Evolutionary conservation across 2,329 filamentous ascomycete species (phyloP).

Genomic region (Cladosporium cucumerinum): DNA sequence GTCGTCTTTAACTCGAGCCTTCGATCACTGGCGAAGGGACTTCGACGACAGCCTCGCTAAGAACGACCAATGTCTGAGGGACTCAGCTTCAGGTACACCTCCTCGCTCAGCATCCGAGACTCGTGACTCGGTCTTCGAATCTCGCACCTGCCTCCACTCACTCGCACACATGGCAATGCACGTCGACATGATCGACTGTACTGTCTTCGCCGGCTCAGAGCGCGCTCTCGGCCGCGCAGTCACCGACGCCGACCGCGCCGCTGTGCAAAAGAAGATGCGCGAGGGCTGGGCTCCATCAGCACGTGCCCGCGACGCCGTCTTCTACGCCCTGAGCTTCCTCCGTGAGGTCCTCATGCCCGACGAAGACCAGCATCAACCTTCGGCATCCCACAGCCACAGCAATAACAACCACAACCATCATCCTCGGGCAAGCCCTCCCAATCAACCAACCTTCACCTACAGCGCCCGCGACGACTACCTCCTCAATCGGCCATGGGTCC

Average conservation of each 20-base stretch:
- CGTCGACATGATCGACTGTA: slow-evolving; percentile 94
- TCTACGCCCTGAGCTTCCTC: slow-evolving; percentile 86
- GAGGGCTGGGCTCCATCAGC: slow-evolving; percentile 86
- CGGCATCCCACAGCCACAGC: background rate
- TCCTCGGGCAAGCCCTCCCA: background rate
- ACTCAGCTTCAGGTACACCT: background rate
- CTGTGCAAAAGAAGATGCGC: slow-evolving; percentile 78
- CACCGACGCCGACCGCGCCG: slow-evolving; percentile 73
- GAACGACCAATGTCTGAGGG: slow-evolving; percentile 29
- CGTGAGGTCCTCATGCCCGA: slow-evolving; percentile 73
- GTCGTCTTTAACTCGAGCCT: slow-evolving; percentile 76
- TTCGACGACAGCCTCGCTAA: slow-evolving; percentile 79
- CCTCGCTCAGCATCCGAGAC: slow-evolving; percentile 33
- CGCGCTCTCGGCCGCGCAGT: slow-evolving; percentile 82
- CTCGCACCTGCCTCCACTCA: slow-evolving; percentile 83
- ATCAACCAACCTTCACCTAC: slow-evolving; percentile 52
- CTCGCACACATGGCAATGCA: slow-evolving; percentile 98
- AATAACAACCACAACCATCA: background rate
- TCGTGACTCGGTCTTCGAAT: slow-evolving; percentile 77
- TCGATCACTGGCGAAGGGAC: slow-evolving; percentile 89
- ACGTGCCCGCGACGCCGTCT: slow-evolving; percentile 83
- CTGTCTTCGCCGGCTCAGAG: slow-evolving; percentile 88
- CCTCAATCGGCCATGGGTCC: slow-evolving; percentile 88
- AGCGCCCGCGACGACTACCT: slow-evolving; percentile 83
- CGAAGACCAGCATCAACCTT: slow-evolving; percentile 37